Evolutionary conservation across 805 yeast species (phyloP), one percentile per base, ranked within the genome.

Genomic region (Suhomyces xylopsoci): DNA sequence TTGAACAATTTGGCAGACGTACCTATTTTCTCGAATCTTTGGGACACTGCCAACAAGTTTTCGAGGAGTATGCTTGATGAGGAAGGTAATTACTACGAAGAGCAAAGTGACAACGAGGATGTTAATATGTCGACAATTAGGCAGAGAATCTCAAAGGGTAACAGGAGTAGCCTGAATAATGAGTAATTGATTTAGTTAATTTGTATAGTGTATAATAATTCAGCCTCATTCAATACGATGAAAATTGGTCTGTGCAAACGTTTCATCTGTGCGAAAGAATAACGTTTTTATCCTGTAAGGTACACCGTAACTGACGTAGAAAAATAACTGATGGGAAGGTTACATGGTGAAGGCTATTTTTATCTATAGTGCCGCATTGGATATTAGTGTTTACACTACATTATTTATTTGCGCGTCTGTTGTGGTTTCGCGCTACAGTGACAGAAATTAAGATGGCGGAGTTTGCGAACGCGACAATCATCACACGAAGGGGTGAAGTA

Each of bases 21-120:
- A 26, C 69, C 72, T 5, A 68, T 70, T 25, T 69, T 70, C 56
- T 67, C 70, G 9, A 49, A 51, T 14, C 17, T 17, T 50, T 34
- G 22, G 50, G 51, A 42, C 24, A 28, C 26, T 17, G 55, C 52
- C 19, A 48, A 47, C 34, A 47, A 24, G 15, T 48, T 41, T 15
- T 51, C 44, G 12, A 20, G 38, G 12, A 45, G 20, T 20, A 17
- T 45, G 25, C 8, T 48, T 19, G 58, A 47, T 30, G 51, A 32
- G 25, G 47, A 46, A 19, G 28, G 44, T 32, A 49, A 45, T 9
- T 47, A 32, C n/a, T 12, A 19, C 24, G 42, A 38, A n/a, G 34
- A 15, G 12, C 20, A 45, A 7, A 15, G 17, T 7, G 45, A 42
- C 4, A 24, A 6, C 30, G 28, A 42, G 30, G 22, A 24, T 38